These are phyloP conservation scores for Physocladia obscura DNA, from an alignment of 192 early-diverging fungal genomes.

Conservation along the genomic window DNA sequence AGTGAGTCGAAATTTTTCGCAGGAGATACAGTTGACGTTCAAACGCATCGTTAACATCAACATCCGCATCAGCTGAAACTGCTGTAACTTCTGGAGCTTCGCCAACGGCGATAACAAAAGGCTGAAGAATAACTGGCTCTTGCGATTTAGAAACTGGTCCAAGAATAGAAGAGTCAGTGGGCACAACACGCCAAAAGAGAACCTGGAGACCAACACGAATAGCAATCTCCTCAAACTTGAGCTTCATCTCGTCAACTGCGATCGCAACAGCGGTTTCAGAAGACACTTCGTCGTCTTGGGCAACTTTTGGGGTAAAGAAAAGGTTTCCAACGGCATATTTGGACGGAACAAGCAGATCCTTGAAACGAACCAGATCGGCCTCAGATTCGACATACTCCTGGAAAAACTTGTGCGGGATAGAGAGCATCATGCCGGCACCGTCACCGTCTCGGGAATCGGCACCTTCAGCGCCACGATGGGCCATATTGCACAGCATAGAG, in stretches of 20 bases:
- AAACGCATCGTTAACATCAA: conserved; percentile 49
- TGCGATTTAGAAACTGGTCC: conserved; percentile 84
- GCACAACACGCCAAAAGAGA: conserved; percentile 88
- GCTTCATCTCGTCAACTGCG: conserved; percentile 20
- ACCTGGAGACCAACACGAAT: conserved; percentile 69
- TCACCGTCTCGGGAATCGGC: conserved; percentile 95
- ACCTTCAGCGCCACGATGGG: conserved; percentile 92
- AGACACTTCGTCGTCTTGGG: conserved; percentile 54
- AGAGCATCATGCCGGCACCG: conserved; percentile 96
- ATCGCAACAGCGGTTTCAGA: conserved; percentile 59
- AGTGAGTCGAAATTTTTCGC: conserved; percentile 86
- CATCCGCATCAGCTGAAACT: conserved; percentile 8
- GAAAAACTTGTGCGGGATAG: conserved; percentile 90
- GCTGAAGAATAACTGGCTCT: conserved; percentile 92
- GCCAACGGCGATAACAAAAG: conserved; percentile 62
- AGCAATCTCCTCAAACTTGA: conserved; percentile 65
- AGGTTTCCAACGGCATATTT: conserved; percentile 98
- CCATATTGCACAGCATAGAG: conserved; percentile 97
- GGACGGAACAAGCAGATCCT: conserved; percentile 69
- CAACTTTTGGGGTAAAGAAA: conserved; percentile 72
- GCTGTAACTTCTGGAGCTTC: neutral
- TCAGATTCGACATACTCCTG: conserved; percentile 43
- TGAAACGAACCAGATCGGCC: conserved; percentile 55
- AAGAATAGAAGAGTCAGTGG: conserved; percentile 80
- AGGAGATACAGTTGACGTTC: conserved; percentile 86